These are phyloP conservation scores for Vicia villosa DNA, from an alignment of 306 rosid species.

Conservation along the genomic window DNA sequence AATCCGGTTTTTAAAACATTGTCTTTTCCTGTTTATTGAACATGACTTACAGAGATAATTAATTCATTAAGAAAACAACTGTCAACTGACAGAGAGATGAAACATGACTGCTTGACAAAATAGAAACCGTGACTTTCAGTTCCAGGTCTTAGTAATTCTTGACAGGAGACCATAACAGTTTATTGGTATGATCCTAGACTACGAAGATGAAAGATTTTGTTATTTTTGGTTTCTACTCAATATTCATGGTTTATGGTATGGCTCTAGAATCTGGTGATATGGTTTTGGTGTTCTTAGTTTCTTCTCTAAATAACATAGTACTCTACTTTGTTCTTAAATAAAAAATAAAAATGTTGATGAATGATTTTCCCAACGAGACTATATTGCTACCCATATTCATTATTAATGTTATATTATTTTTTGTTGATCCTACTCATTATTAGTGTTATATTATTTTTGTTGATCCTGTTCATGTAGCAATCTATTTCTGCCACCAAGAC, in stretches of 20 bases:
- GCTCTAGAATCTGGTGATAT: background rate
- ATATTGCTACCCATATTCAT: conserved; percentile 1
- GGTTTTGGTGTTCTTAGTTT: conserved; percentile 1
- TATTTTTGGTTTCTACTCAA: background rate
- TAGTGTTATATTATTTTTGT: conserved; percentile 23
- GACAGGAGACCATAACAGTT: background rate
- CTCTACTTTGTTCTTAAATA: conserved; percentile 3
- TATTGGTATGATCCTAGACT: conserved; percentile 4
- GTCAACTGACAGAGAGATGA: too few species aligned
- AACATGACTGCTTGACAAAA: too few species aligned
- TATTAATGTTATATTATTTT: conserved; percentile 20
- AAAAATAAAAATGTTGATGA: background rate
- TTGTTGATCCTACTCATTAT: conserved; percentile 7
- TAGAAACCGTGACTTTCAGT: too few species aligned
- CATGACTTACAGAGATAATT: too few species aligned
- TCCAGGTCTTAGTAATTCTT: too few species aligned
- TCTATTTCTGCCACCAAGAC: conserved; percentile 66
- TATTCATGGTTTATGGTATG: background rate
- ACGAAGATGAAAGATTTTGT: conserved; percentile 7
- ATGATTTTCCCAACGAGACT: conserved; percentile 29
- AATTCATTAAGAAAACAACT: too few species aligned
- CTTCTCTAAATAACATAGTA: background rate
- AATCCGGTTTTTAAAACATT: too few species aligned
- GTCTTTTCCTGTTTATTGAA: too few species aligned
- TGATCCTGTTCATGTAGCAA: conserved; percentile 10